Evolutionary conservation across 2,329 filamentous ascomycete genomes (phyloP), one percentile per base, ranked within the genome.

Genomic region (Nemania sp.): DNA sequence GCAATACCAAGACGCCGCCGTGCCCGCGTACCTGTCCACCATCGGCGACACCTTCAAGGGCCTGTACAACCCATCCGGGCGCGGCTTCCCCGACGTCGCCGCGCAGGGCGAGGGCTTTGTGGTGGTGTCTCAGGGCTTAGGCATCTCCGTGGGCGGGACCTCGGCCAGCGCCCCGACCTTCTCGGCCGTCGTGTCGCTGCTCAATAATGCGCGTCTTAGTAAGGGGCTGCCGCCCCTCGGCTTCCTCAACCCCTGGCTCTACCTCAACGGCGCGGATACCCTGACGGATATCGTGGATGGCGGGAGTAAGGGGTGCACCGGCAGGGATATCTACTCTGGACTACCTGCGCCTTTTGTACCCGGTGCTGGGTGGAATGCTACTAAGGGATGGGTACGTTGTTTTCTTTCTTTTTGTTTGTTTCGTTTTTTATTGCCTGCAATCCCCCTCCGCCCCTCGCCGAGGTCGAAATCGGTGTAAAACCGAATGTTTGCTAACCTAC

Each of bases 11-110:
- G 56, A 68, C 0, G 6, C 2, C 11, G 43, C 56, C 5, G 64
- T 66, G 6, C 29, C 87, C 71, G 86, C 86, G 0, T 90, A 84
- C 70, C 83, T 90, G 41, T 70, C 78, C 54, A 13, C 69, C 74
- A 70, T 75, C 51, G 67, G 71, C 38, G 74, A 74, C 68, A 82
- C 80, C 27, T 84, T 84, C 13, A 77, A 82, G 5, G 83, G 76
- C 64, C 77, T 71, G 47, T 85, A 84, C 74, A 82, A 85, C 73
- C 75, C 73, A 5, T 47, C 67, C 0, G 90, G 89, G 0, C 84
- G 89, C 64, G 90, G 80, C 0, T 87, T 88, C 26, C 65, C 65
- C 5, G 66, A 68, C 35, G 66, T 68, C n/a, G 41, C 66, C n/a
- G 66, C 66, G 15, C 61, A 64, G 43, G 66, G 56, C 0, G 6